Conservation (phyloP, 2,329 filamentous ascomycete species). For the Hymenoscyphus salicellus region DNA sequence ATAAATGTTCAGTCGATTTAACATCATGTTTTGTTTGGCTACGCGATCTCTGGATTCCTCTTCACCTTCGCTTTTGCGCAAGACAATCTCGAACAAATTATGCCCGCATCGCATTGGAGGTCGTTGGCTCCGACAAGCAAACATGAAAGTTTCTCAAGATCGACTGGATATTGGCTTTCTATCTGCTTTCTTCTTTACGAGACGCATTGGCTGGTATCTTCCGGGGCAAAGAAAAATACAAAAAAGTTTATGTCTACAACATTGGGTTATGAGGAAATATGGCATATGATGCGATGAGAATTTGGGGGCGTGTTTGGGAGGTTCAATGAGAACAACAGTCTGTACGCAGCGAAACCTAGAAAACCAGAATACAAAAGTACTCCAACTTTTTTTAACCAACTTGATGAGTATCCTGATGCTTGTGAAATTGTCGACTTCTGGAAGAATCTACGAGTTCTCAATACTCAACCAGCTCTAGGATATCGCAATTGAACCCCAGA, state of each 20-base stretch:
- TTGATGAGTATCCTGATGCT: not conserved
- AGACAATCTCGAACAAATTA: conserved; percentile 10
- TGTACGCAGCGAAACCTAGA: not conserved
- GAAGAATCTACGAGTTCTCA: not conserved
- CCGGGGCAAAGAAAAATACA: not conserved
- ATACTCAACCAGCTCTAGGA: not conserved
- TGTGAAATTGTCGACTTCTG: not conserved
- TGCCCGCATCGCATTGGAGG: conserved; percentile 10
- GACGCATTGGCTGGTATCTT: conserved; percentile 8
- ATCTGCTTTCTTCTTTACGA: conserved; percentile 11
- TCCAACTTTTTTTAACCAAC: not conserved
- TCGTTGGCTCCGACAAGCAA: conserved; percentile 13
- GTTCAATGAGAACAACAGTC: conserved; percentile 4
- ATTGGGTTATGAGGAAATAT: conserved; percentile 21
- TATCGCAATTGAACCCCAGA: not conserved
- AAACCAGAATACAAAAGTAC: not conserved
- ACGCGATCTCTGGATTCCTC: conserved; percentile 1
- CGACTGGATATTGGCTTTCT: conserved; percentile 18
- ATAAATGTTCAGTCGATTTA: conserved; percentile 20
- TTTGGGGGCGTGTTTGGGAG: conserved; percentile 6
- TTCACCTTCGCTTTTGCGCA: conserved; percentile 6
- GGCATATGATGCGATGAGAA: conserved; percentile 29
- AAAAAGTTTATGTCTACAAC: conserved; percentile 6
- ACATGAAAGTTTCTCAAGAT: conserved; percentile 8
- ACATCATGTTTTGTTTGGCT: conserved; percentile 15